Evolutionary conservation across 2,329 filamentous ascomycete genomes (phyloP), one percentile per base, ranked within the genome.

Genomic region (Didymella arachidicola): DNA sequence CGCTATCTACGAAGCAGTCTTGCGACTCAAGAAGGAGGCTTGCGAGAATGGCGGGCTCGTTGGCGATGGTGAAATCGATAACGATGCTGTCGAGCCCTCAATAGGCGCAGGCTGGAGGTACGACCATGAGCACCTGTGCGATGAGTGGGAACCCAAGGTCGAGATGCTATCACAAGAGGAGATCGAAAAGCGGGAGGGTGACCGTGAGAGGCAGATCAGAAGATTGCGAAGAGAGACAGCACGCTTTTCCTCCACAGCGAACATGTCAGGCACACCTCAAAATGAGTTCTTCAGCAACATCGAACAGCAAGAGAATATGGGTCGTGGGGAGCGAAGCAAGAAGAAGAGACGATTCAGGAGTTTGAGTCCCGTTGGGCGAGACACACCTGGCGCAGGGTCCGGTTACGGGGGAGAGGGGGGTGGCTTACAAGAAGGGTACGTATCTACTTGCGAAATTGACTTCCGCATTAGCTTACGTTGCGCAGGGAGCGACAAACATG

Each of bases 51-150:
- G 92, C 36, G 93, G 93, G 1, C 80, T 97, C 7, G 88, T 97
- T 16, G 88, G 84, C 18, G 85, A 85, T 66, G 85, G 86, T 14
- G 92, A 96, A 61, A 88, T 97, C 48, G 91, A 94, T 64, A 97
- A 97, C 72, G 92, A 97, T 73, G 91, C 93, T 2, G 91, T 91
- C 8, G 89, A 93, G 66, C 71, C 71, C 6, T 81, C 82, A 2
- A 88, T 89, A n/a, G 91, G 93, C 59, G 93, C 93, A 14, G 95
- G 95, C 2, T 98, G 95, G 94, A 86, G 95, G 63, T 97, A 97
- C 74, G 95, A 99, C 66, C 91, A 92, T 2, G 95, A 98, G 72
- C 89, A 92, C 59, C 83, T 98, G 3, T 93, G 80, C 41, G 76
- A 76, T 36, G 81, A 82, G 44, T 83, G 81, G 81, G 81, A 83